Conservation (phyloP, 1,284 basidiomycete species). For the Erythrobasidium hasegawianum region DNA sequence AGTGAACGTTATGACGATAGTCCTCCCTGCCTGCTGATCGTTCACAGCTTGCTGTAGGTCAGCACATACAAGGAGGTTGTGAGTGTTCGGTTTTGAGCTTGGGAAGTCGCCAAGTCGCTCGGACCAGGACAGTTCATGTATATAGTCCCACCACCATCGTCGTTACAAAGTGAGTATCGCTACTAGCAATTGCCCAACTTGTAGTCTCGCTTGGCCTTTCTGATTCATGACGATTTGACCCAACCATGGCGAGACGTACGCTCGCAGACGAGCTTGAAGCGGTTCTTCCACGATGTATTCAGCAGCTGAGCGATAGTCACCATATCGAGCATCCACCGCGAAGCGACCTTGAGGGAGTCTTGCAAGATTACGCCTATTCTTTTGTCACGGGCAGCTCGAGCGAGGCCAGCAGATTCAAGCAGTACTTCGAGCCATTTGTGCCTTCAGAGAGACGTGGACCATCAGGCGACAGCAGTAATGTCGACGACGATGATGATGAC, state of each 20-base stretch:
- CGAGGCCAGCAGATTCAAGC: not conserved
- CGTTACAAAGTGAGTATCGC: too few species aligned
- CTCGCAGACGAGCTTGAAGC: constrained; percentile 19
- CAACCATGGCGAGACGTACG: not conserved
- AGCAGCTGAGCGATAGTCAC: constrained; percentile 25
- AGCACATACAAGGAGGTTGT: too few species aligned
- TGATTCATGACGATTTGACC: too few species aligned
- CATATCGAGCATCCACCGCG: constrained; percentile 13
- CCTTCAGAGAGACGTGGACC: constrained; percentile 4
- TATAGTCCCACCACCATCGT: too few species aligned
- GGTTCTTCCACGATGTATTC: constrained; percentile 13
- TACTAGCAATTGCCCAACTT: too few species aligned
- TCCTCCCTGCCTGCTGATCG: too few species aligned
- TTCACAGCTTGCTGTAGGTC: too few species aligned
- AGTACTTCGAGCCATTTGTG: constrained; percentile 16
- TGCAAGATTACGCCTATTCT: constrained; percentile 17
- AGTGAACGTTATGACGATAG: too few species aligned
- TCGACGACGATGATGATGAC: constrained; percentile 15
- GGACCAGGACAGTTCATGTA: too few species aligned
- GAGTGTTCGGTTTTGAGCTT: too few species aligned
- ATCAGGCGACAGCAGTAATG: not conserved
- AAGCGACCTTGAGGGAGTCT: constrained; percentile 15
- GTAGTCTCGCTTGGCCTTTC: too few species aligned
- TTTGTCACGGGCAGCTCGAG: constrained; percentile 10
- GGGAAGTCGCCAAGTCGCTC: too few species aligned